These are phyloP conservation scores for Myotisia sp. DNA, from an alignment of 2,329 filamentous ascomycete genomes.

Conservation along the genomic window DNA sequence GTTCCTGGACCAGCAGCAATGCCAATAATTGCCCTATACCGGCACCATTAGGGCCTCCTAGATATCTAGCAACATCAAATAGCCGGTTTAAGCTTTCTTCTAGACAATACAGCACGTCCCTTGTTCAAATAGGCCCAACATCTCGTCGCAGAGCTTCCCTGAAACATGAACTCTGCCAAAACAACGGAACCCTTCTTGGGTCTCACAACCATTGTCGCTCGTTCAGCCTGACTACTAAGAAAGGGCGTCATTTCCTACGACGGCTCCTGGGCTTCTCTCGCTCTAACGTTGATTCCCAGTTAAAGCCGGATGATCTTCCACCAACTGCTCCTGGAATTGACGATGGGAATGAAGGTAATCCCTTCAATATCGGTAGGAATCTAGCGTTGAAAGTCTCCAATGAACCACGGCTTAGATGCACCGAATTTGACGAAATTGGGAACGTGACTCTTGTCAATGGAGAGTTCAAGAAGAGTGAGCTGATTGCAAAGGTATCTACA, in stretches of 20 bases:
- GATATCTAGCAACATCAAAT: background rate
- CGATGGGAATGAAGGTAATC: constrained; percentile 44
- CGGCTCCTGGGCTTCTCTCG: constrained; percentile 24
- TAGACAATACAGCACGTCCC: background rate
- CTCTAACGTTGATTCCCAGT: constrained; percentile 22
- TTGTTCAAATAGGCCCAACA: background rate
- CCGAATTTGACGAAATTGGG: constrained; percentile 84
- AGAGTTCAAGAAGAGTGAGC: constrained; percentile 93
- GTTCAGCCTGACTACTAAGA: constrained; percentile 20
- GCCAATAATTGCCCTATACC: background rate
- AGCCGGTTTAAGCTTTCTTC: background rate
- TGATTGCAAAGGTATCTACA: constrained; percentile 68
- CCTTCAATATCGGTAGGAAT: constrained; percentile 56
- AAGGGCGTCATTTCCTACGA: constrained; percentile 21
- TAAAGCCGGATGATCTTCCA: constrained; percentile 45
- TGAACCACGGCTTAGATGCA: constrained; percentile 77
- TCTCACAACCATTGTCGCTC: constrained; percentile 6
- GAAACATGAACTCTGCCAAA: background rate
- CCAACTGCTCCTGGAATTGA: constrained; percentile 41
- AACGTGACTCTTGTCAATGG: constrained; percentile 85
- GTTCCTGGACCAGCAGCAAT: background rate
- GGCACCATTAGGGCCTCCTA: background rate
- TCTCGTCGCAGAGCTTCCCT: background rate
- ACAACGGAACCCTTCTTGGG: background rate
- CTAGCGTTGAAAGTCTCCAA: constrained; percentile 63